Percentiles rank a stretch among this genome's conserved stretches.
Evolutionary conservation across 2,329 filamentous ascomycete genomes (phyloP).

Genomic region (Coccinonectria pachysandricola): DNA sequence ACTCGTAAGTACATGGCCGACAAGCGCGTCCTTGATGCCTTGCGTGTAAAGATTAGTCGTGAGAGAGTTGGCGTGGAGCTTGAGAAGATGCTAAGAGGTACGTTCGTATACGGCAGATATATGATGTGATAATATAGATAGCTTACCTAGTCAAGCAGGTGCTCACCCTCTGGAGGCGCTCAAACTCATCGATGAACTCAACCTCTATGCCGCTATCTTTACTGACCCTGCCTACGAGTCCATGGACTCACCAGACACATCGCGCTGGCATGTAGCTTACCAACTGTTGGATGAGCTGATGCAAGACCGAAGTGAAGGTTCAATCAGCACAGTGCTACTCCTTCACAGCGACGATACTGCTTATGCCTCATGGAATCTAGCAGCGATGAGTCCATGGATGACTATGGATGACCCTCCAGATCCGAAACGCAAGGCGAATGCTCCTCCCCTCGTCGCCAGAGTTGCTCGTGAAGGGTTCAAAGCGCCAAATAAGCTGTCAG

Average conservation of each 20-base stretch:
- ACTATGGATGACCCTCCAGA: constrained; percentile 32
- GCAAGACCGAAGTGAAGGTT: constrained; percentile 31
- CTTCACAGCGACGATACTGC: constrained; percentile 52
- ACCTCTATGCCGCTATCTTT: constrained; percentile 64
- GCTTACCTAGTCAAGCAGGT: constrained; percentile 26
- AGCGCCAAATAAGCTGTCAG: constrained; percentile 63
- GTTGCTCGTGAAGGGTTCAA: constrained; percentile 69
- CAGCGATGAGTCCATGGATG: constrained; percentile 66
- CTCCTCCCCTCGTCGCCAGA: constrained; percentile 38
- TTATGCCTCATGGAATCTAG: constrained; percentile 70
- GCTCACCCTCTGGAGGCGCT: constrained; percentile 52
- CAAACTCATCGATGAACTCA: constrained; percentile 54
- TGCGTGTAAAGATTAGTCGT: constrained; percentile 83
- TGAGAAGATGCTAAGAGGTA: constrained; percentile 80
- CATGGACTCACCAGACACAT: constrained; percentile 44
- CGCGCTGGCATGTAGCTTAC: constrained; percentile 54
- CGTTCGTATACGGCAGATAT: neutral
- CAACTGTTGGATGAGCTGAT: constrained; percentile 47
- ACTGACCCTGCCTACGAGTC: constrained; percentile 50
- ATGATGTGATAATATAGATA: too few species aligned
- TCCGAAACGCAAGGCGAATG: constrained; percentile 36
- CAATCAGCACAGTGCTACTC: constrained; percentile 43
- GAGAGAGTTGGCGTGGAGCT: constrained; percentile 82
- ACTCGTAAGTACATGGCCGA: constrained; percentile 68
- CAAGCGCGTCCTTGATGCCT: constrained; percentile 61